These are phyloP conservation scores for Graphilbum fragrans DNA, from an alignment of 2,329 filamentous ascomycete species.

Conservation along the genomic window DNA sequence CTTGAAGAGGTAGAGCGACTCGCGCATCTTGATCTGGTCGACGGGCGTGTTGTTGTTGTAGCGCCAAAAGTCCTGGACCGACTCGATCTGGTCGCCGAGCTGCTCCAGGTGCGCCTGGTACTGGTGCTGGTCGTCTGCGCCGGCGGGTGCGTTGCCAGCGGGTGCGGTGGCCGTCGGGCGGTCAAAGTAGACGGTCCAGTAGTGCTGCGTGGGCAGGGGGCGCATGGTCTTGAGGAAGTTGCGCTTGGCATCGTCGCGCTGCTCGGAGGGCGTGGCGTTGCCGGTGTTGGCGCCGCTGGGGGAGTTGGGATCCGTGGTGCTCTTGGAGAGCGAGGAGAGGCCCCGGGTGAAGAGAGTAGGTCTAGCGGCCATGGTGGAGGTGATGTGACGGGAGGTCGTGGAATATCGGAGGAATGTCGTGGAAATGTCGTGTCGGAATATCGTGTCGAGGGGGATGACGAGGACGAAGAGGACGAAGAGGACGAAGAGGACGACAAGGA, in stretches of 20 bases:
- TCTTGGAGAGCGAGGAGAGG: conserved; percentile 49
- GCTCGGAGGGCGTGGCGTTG: conserved; percentile 55
- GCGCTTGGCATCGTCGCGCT: conserved; percentile 69
- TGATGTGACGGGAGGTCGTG: no score
- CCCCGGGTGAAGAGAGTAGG: conserved; percentile 50
- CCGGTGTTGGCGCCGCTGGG: conserved; percentile 40
- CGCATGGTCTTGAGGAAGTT: conserved; percentile 68
- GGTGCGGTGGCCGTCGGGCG: conserved; percentile 17
- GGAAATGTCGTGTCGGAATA: background rate
- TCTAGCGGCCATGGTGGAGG: conserved; percentile 36
- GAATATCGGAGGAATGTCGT: no score
- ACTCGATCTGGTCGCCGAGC: conserved; percentile 57
- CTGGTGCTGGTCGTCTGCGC: conserved; percentile 14
- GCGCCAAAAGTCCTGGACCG: conserved; percentile 74
- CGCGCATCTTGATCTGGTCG: conserved; percentile 62
- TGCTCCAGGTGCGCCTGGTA: conserved; percentile 48
- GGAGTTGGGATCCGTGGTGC: conserved; percentile 41
- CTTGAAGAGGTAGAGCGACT: conserved; percentile 72
- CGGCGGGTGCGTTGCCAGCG: background rate
- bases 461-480: background rate
- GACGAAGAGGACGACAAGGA: background rate
- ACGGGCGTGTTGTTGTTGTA: conserved; percentile 74
- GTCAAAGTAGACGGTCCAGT: conserved; percentile 64
- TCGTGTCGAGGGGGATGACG: background rate
- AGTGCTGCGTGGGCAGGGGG: conserved; percentile 65